Percentiles rank a stretch among this genome's conserved stretches.
phyloP scores from a whole-genome alignment of 2,329 filamentous ascomycete genomes.

The Hypoxylon rubiginosum region DNA sequence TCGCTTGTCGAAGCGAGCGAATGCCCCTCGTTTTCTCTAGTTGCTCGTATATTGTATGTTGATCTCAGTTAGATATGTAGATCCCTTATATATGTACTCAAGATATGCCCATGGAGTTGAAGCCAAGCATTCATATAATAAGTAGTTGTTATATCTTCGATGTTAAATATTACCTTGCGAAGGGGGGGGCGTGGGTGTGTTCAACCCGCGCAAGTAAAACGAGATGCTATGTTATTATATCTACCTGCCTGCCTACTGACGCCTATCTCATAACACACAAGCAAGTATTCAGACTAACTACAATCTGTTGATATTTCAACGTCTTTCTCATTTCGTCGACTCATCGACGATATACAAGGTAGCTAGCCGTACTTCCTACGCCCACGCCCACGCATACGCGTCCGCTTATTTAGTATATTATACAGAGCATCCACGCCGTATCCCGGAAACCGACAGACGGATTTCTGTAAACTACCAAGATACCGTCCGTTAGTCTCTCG shows the following conservation, averaged over 20 bases:
- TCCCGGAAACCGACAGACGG: background rate
- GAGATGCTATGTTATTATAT: no score
- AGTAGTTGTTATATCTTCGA: no score
- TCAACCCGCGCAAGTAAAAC: no score
- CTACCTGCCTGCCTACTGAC: no score
- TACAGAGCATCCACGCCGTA: background rate
- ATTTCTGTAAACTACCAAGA: background rate
- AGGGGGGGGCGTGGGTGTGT: no score
- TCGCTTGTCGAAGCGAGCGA: background rate
- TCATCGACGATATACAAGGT: background rate
- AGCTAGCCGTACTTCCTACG: background rate
- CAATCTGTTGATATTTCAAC: background rate
- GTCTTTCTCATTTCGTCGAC: background rate
- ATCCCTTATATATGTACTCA: no score
- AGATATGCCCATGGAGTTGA: no score
- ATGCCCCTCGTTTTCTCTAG: background rate
- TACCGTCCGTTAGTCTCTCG: background rate
- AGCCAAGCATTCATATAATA: no score
- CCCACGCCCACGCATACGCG: background rate
- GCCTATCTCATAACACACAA: no score
- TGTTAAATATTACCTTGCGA: no score
- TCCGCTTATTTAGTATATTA: background rate
- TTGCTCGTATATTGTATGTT: background rate
- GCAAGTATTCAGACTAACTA: no score
- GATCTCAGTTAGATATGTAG: no score